Conservation (phyloP, 2,329 filamentous ascomycete species). For the Diaporthe amygdali region DNA sequence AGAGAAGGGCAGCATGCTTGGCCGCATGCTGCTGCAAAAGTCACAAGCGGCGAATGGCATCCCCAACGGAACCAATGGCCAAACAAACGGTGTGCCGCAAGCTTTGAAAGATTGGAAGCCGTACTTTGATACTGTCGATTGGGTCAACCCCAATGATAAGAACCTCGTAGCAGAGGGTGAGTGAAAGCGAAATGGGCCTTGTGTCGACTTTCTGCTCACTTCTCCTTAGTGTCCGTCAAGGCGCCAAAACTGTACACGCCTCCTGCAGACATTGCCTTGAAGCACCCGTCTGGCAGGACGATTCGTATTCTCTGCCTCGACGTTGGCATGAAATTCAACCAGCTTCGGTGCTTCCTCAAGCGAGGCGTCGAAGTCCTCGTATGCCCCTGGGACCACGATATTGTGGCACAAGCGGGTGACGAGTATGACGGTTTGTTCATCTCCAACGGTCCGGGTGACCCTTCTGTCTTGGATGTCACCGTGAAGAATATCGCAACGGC, state of each 20-base stretch:
- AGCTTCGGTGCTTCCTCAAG: conserved; percentile 89
- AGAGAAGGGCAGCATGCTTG: conserved; percentile 94
- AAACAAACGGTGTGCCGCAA: conserved; percentile 39
- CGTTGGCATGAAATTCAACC: conserved; percentile 98
- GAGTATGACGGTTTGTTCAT: conserved; percentile 97
- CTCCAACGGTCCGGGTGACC: conserved; percentile 97
- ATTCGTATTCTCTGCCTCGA: conserved; percentile 92
- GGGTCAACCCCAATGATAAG: conserved; percentile 89
- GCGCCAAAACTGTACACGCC: conserved; percentile 86
- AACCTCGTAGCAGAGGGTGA: conserved; percentile 96
- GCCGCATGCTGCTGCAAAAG: conserved; percentile 81
- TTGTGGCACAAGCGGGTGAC: conserved; percentile 75
- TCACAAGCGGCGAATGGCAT: conserved; percentile 48
- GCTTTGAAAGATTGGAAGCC: conserved; percentile 48
- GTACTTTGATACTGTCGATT: conserved; percentile 82
- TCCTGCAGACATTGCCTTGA: conserved; percentile 70
- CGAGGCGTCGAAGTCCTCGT: conserved; percentile 93
- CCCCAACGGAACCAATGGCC: conserved; percentile 42
- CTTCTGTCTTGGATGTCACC: conserved; percentile 80
- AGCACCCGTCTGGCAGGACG: conserved; percentile 86
- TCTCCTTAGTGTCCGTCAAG: conserved; percentile 79
- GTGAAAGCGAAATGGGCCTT: conserved; percentile 38
- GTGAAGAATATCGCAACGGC: conserved; percentile 79
- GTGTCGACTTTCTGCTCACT: conserved; percentile 43
- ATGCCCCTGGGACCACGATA: conserved; percentile 95